Conservation (phyloP, 441 rosid genomes). For the Gossypium davidsonii region DNA sequence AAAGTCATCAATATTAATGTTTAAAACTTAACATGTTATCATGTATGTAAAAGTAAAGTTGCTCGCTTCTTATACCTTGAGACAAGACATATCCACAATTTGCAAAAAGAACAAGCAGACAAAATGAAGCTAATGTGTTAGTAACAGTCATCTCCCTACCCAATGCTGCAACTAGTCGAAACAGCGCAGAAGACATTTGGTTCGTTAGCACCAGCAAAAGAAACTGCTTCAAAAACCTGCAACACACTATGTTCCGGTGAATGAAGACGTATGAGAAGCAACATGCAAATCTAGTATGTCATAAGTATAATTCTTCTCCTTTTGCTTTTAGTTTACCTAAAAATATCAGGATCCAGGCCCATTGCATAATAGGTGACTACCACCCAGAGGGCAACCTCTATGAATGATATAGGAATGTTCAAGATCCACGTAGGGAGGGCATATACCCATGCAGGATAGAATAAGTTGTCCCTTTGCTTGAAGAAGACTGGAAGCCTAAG, state of each 20-base stretch:
- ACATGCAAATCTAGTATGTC: neutral
- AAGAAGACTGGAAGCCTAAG: conserved; percentile 81
- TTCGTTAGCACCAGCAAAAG: conserved; percentile 31
- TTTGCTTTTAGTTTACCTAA: conserved; percentile 33
- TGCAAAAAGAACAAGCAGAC: conserved; percentile 32
- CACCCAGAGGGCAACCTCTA: conserved; percentile 55
- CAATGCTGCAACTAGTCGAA: conserved; percentile 44
- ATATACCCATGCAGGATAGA: conserved; percentile 78
- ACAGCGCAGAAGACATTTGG: conserved; percentile 52
- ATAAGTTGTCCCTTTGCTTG: conserved; percentile 76
- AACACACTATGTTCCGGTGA: neutral
- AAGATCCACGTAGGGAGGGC: conserved; percentile 61
- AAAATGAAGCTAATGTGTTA: conserved; percentile 43
- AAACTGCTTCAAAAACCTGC: conserved; percentile 44
- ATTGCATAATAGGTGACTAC: conserved; percentile 45
- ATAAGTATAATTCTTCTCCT: neutral
- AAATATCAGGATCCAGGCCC: conserved; percentile 47
- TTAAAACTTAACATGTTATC: neutral
- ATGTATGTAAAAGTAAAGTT: neutral
- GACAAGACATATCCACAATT: conserved; percentile 51
- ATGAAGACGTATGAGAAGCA: neutral
- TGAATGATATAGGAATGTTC: conserved; percentile 49
- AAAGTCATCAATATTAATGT: neutral
- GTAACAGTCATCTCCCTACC: conserved; percentile 50
- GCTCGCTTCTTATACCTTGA: conserved; percentile 25